A percentile compares a stretch with the other conserved stretches of the same genome.
Evolutionary conservation across 306 rosid species (phyloP).

Genomic region (Dryas octopetala): DNA sequence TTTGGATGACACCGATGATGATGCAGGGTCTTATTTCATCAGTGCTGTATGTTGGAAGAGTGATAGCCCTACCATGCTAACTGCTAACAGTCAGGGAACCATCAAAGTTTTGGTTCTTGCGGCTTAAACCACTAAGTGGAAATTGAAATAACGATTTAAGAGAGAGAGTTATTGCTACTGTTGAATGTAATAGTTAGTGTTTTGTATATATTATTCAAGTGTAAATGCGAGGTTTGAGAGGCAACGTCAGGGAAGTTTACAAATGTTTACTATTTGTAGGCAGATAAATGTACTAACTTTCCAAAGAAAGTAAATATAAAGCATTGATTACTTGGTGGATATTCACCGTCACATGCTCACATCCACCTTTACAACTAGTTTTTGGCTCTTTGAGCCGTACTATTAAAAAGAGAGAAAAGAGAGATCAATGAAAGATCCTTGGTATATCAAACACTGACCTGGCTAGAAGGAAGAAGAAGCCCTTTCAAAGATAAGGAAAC

Average conservation of each 20-base stretch:
- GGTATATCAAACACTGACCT: too few relatives aligned
- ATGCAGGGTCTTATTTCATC: constrained; percentile 78
- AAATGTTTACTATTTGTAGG: background rate
- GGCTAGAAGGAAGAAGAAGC: too few relatives aligned
- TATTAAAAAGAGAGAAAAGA: too few relatives aligned
- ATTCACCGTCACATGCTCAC: too few relatives aligned
- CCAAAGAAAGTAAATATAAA: background rate
- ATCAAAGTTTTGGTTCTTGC: constrained; percentile 95
- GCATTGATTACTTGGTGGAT: too few relatives aligned
- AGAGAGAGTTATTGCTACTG: constrained; percentile 7
- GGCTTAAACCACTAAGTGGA: constrained; percentile 39
- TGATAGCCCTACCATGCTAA: constrained; percentile 86
- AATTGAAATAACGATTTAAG: constrained; percentile 6
- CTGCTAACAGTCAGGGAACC: constrained; percentile 96
- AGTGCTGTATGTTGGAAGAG: constrained; percentile 99
- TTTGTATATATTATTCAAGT: constrained; percentile 38
- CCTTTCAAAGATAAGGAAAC: too few relatives aligned
- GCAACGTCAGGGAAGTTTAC: background rate
- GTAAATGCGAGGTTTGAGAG: constrained; percentile 41
- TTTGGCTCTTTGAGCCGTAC: too few relatives aligned
- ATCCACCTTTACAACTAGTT: too few relatives aligned
- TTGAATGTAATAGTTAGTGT: constrained; percentile 9
- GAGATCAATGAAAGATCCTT: too few relatives aligned
- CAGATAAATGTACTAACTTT: background rate
- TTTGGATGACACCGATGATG: constrained; percentile 72